Evolutionary conservation across 1,139 yeast species (phyloP), one percentile per base, ranked within the genome.

Genomic region (Petasospora fabianii): DNA sequence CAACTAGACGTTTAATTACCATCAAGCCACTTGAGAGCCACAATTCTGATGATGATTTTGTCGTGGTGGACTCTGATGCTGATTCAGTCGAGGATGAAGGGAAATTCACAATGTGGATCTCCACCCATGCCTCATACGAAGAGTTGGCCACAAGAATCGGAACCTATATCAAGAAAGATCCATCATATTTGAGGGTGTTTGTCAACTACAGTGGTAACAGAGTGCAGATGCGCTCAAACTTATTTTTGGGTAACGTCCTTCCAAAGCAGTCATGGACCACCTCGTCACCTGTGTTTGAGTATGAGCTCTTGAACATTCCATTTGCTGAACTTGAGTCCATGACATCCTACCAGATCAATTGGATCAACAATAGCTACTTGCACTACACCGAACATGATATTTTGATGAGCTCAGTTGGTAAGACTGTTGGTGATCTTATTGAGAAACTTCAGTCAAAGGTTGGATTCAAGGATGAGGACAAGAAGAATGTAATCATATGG

Each of bases 241-340:
- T 65, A 22, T 44, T 43, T 24, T 50, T 71, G 27, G 56, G 54
- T 20, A 63, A 64, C 28, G 61, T 65, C 27, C 68, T 81, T 48
- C 70, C 76, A 3, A 75, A 71, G 49, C 65, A 68, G 66, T 47
- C 71, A 71, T 35, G 75, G 66, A 43, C 71, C 68, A 45, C 73
- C 65, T 42, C 63, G 59, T 37, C 64, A 63, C 59, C 69, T 5
- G 67, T 72, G 10, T 73, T 82, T 51, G 85, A 80, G 50, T 92
- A 84, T 58, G 96, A 90, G 54, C 64, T 84, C 2, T 70, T 94
- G 53, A 82, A 78, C 31, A 80, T 88, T 35, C 78, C 90, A 6
- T 65, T 92, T 44, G 72, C 68, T 27, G 95, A 88, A 47, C 74
- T 83, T 52, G 98, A 94, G 60, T 78, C 75, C 48, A 75, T 87